Base-by-base conservation (phyloP, 2,329 filamentous ascomycete species). In the Fusarium austroafricanum region DNA sequence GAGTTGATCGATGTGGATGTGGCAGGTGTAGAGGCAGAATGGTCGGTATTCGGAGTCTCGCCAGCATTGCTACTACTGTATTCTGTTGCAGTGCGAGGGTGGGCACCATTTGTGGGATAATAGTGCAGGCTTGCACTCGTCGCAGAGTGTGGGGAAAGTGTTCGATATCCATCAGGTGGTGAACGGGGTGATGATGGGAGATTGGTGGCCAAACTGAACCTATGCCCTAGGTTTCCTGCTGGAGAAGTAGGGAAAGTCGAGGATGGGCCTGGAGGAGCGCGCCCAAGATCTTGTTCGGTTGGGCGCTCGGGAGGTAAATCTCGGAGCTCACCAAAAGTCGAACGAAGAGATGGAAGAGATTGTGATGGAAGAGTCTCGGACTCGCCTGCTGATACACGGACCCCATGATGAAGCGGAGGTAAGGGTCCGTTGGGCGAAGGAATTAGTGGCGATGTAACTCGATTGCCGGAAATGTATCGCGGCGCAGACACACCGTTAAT, bases 101-200 rank as follows among this genome's bases (percentile, higher is more conserved):
- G 71, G 12, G 75, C 68, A 53, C 73, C 75, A 55, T 73, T 78
- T 26, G 71, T 56, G 47, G 74, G 55, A 56, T 76, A 72, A 57
- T 81, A 81, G 63, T 80, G 82, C 15, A 78, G 79, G 39, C 80
- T 82, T 23, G 79, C 73, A 15, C 74, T 74, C n/a, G 79, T 72
- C 10, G 82, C 61, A 5, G 80, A 79, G 43, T 80, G 79, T 4
- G 85, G 84, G 10, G 85, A 87, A 15, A 85, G 78, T 37, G 81
- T 81, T 60, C 78, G 77, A 60, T 81, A 84, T 18, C 73, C 75
- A 18, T 86, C 83, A 51, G 82, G 80, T 17, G 84, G 83, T 5
- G 85, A 87, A 15, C 83, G 79, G 3, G 85, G 84, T 12, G 86
- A 83, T 20, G 84, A 79, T 20, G 71, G 63, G 58, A 76, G 75